These are phyloP conservation scores for Termitomyces sp. DNA, from an alignment of 768 basidiomycete genomes.

Conservation along the genomic window DNA sequence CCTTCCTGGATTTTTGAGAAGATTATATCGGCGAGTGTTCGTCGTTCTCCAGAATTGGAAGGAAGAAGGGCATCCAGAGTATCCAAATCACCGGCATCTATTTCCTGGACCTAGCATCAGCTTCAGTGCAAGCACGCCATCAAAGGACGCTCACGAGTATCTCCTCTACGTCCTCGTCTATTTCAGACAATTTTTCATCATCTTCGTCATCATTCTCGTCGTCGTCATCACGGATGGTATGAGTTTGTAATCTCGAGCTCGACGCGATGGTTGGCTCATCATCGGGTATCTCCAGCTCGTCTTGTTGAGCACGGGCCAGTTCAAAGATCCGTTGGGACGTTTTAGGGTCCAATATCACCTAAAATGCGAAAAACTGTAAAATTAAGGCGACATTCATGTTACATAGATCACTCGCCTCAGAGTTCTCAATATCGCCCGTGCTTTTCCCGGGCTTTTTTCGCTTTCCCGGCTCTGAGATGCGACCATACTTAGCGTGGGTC, in stretches of 20 bases:
- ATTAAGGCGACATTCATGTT: conserved; percentile 14
- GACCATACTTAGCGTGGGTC: conserved; percentile 72
- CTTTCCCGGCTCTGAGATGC: conserved; percentile 70
- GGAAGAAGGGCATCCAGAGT: conserved; percentile 82
- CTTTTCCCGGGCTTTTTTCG: conserved; percentile 58
- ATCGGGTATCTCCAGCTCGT: conserved; percentile 69
- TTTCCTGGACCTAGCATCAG: conserved; percentile 50
- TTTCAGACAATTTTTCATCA: conserved; percentile 32
- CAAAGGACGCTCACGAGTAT: conserved; percentile 45
- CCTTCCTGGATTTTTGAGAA: conserved; percentile 84
- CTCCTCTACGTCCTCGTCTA: conserved; percentile 54
- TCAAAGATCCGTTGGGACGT: conserved; percentile 87
- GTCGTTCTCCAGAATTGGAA: conserved; percentile 67
- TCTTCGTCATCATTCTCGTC: conserved; percentile 45
- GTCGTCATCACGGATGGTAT: conserved; percentile 30
- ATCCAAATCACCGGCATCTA: conserved; percentile 87
- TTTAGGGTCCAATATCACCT: conserved; percentile 77
- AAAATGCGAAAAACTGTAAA: conserved; percentile 6
- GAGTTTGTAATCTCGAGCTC: conserved; percentile 29
- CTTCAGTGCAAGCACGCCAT: conserved; percentile 1
- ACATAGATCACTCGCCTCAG: conserved; percentile 45
- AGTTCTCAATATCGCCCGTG: conserved; percentile 45
- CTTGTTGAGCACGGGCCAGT: conserved; percentile 89
- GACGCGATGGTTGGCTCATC: conserved; percentile 32
- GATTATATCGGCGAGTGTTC: conserved; percentile 95